These are phyloP conservation scores for Pichia sp. DNA, from an alignment of 1,139 yeast genomes.

Conservation along the genomic window DNA sequence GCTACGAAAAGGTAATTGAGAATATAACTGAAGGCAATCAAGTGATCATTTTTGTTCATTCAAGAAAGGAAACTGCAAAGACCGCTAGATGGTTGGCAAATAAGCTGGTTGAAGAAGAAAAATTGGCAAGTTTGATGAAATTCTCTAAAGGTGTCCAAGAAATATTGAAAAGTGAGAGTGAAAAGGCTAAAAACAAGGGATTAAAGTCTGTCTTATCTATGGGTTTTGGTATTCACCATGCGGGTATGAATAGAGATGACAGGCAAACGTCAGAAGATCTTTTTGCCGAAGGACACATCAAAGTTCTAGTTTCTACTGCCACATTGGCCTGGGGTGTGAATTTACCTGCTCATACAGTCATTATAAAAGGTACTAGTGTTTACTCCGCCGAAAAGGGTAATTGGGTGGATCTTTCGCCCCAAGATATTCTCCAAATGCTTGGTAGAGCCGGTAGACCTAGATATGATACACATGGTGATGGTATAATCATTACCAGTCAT, in stretches of 20 bases:
- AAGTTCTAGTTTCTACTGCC: conserved; percentile 85
- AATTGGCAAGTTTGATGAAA: conserved; percentile 37
- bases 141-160: conserved; percentile 54
- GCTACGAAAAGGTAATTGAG: conserved; percentile 74
- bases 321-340: conserved; percentile 99
- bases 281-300: conserved; percentile 80
- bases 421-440: conserved; percentile 89
- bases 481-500: conserved; percentile 84
- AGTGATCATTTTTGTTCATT: conserved; percentile 85
- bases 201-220: conserved; percentile 52
- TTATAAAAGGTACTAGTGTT: conserved; percentile 90
- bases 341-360: conserved; percentile 93
- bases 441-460: conserved; percentile 98
- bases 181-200: conserved; percentile 43
- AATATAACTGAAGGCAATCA: conserved; percentile 57
- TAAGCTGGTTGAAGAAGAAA: conserved; percentile 49
- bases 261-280: conserved; percentile 75
- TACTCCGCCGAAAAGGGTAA: conserved; percentile 86
- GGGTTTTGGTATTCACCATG: conserved; percentile 93
- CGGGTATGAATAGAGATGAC: conserved; percentile 72
- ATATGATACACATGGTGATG: conserved; percentile 88
- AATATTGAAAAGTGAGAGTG: conserved; percentile 57
- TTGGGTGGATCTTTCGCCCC: conserved; percentile 88
- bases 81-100: conserved; percentile 74
- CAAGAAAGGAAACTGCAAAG: conserved; percentile 82